Base-by-base conservation (phyloP, 495 filamentous ascomycete genomes). In the Neurospora sp. region DNA sequence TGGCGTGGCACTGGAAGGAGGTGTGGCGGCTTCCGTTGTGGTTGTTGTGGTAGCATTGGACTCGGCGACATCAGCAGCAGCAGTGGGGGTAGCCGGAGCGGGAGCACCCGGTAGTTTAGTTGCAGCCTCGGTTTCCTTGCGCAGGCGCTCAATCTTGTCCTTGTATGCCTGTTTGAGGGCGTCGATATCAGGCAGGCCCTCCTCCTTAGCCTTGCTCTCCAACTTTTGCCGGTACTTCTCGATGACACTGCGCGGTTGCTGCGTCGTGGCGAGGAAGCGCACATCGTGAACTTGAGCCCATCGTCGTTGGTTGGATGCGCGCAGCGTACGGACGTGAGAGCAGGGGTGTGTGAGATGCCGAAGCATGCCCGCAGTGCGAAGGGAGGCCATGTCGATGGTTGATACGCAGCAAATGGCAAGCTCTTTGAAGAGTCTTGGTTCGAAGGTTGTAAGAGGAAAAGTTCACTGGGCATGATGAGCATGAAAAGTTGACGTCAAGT, bases 221-320 rank as follows among this genome's bases (percentile, higher is more conserved):
- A 99, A 90, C 85, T 97, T 96, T 74, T 90, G 86, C 75, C 89
- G 88, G 84, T 98, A 98, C 80, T 92, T 97, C 74, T 97, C 94
- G 48, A 91, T 77, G 24, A 97, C 84, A 75, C 84, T 86, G 39
- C 90, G 89, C 36, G 88, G 83, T 17, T 74, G 77, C 82, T 85
- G 80, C 37, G 86, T 84, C 38, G 85, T 85, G 31, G 91, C 92
- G 24, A 97, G 85, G 85, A 96, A 97, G 59, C 94, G 93, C 62
- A 96, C 90, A 82, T 97, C 93, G 82, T 95, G 92, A 11, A 97
- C 94, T 75, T 92, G 93, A 10, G 96, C 96, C 92, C 93, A 94
- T 76, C 96, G 89, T 71, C 92, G 87, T 79, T 98, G 96, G 75
- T 80, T 70, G 48, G 73, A 77, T 24, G 69, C 74, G 71, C 80